A percentile compares a stretch with the other conserved stretches of the same genome.
phyloP scores from a whole-genome alignment of 352 stramenopile species.

The Globisporangium middletonii region DNA sequence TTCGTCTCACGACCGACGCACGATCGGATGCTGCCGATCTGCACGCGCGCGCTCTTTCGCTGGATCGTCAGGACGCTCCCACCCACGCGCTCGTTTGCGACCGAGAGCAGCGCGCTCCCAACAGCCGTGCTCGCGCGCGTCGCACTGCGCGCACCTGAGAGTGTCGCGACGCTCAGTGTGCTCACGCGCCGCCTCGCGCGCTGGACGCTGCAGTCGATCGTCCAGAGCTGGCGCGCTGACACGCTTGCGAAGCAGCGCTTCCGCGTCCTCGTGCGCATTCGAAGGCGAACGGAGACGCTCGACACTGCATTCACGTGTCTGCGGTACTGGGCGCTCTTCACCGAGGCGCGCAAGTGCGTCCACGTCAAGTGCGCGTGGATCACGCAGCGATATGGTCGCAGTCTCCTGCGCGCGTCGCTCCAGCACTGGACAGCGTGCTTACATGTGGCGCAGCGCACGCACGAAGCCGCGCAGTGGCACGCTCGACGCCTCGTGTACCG shows the following conservation, averaged over 20 bases:
- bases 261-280: conserved; percentile 8
- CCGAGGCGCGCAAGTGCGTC: conserved; percentile 18
- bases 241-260: conserved; percentile 7
- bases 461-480: neutral
- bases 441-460: neutral
- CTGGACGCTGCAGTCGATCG: conserved; percentile 15
- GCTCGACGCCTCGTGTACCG: neutral
- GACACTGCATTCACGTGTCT: conserved; percentile 36
- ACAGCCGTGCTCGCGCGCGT: conserved; percentile 27
- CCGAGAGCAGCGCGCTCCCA: conserved; percentile 21
- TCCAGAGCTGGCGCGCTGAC: conserved; percentile 13
- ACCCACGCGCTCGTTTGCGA: conserved; percentile 16
- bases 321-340: conserved; percentile 32
- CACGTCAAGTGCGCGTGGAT: conserved; percentile 33
- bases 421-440: conserved; percentile 19
- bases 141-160: conserved; percentile 1
- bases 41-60: conserved; percentile 37
- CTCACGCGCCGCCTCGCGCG: conserved; percentile 13
- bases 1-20: conserved; percentile 3
- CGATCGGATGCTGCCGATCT: conserved; percentile 19
- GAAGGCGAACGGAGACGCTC: conserved; percentile 19
- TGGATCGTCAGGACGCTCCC: conserved; percentile 39
- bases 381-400: conserved; percentile 20
- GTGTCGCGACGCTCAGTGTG: conserved; percentile 5
- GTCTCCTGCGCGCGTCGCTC: conserved; percentile 15